phyloP scores from a whole-genome alignment of 169 alveolate species.

The Plasmodium billcollinsi region DNA sequence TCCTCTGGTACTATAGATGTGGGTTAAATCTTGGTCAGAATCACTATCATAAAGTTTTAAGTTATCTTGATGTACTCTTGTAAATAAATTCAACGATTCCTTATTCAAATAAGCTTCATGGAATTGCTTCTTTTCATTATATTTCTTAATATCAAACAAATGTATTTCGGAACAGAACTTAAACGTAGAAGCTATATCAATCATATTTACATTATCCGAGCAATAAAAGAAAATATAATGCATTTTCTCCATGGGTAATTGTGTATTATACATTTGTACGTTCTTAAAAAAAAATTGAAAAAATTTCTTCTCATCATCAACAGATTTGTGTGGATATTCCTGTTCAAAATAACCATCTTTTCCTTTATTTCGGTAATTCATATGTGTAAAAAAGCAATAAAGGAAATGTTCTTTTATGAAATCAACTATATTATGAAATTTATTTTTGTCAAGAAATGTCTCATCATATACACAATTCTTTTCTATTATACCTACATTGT shows the following conservation, averaged over 20 bases:
- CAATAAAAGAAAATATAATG: conserved; percentile 33
- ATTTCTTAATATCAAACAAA: conserved; percentile 20
- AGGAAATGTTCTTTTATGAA: conserved; percentile 35
- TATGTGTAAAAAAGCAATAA: conserved; percentile 57
- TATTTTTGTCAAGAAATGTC: conserved; percentile 3
- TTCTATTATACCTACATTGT: conserved; percentile 18
- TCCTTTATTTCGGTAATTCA: conserved; percentile 50
- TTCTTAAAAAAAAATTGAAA: conserved; percentile 39
- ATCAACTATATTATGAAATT: neutral
- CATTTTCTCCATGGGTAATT: conserved; percentile 26
- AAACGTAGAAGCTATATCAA: neutral
- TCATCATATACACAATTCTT: conserved; percentile 25
- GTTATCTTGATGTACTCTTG: neutral
- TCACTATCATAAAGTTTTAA: conserved; percentile 15
- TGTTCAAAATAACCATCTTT: conserved; percentile 57
- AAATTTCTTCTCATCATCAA: conserved; percentile 57
- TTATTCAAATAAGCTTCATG: conserved; percentile 26
- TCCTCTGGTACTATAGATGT: conserved; percentile 1
- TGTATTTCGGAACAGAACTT: conserved; percentile 56
- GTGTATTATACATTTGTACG: conserved; percentile 31
- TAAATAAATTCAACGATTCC: conserved; percentile 10
- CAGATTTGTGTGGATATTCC: conserved; percentile 66
- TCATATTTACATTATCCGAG: neutral
- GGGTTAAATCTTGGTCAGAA: conserved; percentile 13
- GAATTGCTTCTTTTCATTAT: conserved; percentile 13